A percentile compares a stretch with the other conserved stretches of the same genome.
phyloP scores from a whole-genome alignment of 495 filamentous ascomycete genomes.

The Bacidia rubella region DNA sequence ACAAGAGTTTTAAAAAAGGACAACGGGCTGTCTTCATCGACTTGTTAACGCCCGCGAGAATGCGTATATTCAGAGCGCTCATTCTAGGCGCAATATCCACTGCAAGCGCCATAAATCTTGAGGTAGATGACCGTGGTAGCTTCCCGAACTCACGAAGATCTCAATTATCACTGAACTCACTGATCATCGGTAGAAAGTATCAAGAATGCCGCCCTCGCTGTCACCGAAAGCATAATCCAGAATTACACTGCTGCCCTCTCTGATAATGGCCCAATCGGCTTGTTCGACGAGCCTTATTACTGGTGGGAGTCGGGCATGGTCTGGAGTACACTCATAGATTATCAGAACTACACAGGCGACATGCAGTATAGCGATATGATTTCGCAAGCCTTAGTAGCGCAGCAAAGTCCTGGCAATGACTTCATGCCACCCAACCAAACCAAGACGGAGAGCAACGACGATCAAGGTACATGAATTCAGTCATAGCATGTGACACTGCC shows the following conservation, averaged over 20 bases:
- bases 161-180: too few species aligned
- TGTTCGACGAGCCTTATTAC: conserved; percentile 44
- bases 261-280: conserved; percentile 49
- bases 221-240: conserved; percentile 50
- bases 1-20: too few species aligned
- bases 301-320: conserved; percentile 72
- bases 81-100: too few species aligned
- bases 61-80: too few species aligned
- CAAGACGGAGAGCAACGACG: conserved; percentile 21
- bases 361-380: conserved; percentile 50
- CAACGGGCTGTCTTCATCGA: too few species aligned
- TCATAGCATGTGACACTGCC: too few species aligned
- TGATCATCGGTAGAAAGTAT: too few species aligned
- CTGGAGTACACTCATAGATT: conserved; percentile 63
- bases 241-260: conserved; percentile 51
- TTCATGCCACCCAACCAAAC: conserved; percentile 47
- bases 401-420: conserved; percentile 51
- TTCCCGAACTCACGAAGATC: too few species aligned
- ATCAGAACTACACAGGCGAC: conserved; percentile 67
- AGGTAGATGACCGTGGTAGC: too few species aligned
- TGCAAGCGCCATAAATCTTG: too few species aligned
- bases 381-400: conserved; percentile 50
- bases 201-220: conserved; percentile 43
- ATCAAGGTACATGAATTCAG: conserved; percentile 28
- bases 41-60: too few species aligned